Evolutionary conservation across 2,329 filamentous ascomycete genomes (phyloP).

Genomic region (Phialophora chinensis): DNA sequence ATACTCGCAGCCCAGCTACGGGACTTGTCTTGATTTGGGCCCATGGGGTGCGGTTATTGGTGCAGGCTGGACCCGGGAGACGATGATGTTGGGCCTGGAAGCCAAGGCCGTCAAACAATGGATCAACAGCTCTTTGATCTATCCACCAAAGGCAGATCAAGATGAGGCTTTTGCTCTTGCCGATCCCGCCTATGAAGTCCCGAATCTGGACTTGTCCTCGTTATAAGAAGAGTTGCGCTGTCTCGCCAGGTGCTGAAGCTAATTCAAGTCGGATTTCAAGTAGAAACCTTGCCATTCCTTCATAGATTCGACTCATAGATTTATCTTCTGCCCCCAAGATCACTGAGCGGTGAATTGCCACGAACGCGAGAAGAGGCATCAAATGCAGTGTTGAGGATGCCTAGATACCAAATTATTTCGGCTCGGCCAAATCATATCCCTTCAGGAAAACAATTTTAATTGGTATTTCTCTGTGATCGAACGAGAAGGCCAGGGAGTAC

Average conservation of each 20-base stretch:
- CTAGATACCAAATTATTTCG: no score
- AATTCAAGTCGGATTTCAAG: background rate
- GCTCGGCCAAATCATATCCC: no score
- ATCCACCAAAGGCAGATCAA: constrained; percentile 41
- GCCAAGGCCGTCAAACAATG: constrained; percentile 46
- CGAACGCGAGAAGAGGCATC: no score
- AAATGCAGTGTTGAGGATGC: no score
- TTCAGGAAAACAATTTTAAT: no score
- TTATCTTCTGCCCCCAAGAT: no score
- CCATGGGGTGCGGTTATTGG: constrained; percentile 42
- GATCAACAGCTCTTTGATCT: constrained; percentile 47
- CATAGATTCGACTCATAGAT: no score
- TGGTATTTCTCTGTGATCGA: background rate
- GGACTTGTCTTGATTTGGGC: constrained; percentile 49
- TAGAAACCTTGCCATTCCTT: background rate
- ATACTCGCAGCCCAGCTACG: constrained; percentile 45
- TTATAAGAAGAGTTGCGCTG: background rate
- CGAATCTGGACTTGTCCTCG: constrained; percentile 1
- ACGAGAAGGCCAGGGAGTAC: no score
- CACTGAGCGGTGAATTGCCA: no score
- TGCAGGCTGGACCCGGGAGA: constrained; percentile 44
- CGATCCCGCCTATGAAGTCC: constrained; percentile 31
- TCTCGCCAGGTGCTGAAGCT: background rate
- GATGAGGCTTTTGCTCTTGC: constrained; percentile 40
- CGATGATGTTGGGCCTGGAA: constrained; percentile 40